A percentile compares a stretch with the other conserved stretches of the same genome.
These are phyloP conservation scores for Amanita rubescens DNA, from an alignment of 768 basidiomycete species.

Conservation along the genomic window DNA sequence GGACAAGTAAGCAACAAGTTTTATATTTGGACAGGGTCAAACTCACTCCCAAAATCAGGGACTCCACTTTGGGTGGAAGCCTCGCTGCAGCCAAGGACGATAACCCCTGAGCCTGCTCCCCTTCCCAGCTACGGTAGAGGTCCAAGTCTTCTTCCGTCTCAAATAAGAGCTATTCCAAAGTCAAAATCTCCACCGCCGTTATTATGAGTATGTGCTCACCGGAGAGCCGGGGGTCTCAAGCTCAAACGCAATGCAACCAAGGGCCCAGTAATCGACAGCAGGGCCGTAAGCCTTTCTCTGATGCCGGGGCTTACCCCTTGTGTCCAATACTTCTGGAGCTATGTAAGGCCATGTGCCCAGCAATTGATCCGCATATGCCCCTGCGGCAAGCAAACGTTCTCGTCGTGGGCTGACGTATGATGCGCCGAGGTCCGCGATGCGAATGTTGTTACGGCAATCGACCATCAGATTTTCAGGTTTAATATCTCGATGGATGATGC, in stretches of 20 bases:
- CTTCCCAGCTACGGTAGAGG: constrained; percentile 14
- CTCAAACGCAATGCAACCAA: constrained; percentile 34
- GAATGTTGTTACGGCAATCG: constrained; percentile 30
- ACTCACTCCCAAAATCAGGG: constrained; percentile 26
- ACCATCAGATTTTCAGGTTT: constrained; percentile 69
- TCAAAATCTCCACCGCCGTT: background rate
- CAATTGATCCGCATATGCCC: constrained; percentile 18
- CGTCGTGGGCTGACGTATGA: constrained; percentile 16
- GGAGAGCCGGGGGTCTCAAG: constrained; percentile 21
- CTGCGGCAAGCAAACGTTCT: constrained; percentile 9
- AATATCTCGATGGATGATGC: constrained; percentile 62
- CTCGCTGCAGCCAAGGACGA: constrained; percentile 18
- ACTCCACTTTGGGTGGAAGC: constrained; percentile 15
- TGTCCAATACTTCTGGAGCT: constrained; percentile 34
- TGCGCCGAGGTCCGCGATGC: constrained; percentile 35
- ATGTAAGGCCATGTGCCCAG: constrained; percentile 29
- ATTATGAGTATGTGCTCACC: constrained; percentile 13
- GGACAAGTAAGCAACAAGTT: background rate
- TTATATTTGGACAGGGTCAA: background rate
- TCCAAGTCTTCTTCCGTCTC: constrained; percentile 16
- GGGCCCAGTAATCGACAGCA: constrained; percentile 33
- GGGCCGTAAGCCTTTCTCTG: constrained; percentile 20
- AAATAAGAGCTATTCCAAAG: constrained; percentile 26
- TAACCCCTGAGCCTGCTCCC: background rate
- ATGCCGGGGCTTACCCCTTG: constrained; percentile 7